phyloP scores from a whole-genome alignment of 352 stramenopile genomes.

The Pythium oligandrum region DNA sequence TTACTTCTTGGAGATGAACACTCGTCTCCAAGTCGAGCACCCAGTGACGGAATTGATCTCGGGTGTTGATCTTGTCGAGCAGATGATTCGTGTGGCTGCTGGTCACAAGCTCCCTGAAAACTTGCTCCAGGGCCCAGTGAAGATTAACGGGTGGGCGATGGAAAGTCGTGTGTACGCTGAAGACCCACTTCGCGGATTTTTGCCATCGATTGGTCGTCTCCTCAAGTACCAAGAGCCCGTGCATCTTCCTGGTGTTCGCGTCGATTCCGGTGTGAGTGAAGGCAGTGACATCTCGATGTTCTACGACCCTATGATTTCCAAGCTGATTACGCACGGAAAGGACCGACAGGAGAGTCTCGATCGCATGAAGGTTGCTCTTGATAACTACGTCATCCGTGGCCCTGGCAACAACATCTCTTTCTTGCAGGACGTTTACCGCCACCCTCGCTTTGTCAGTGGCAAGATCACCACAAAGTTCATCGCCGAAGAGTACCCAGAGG shows the following conservation, averaged over 20 bases:
- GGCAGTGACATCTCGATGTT: slow-evolving; percentile 90
- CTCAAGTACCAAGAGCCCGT: slow-evolving; percentile 90
- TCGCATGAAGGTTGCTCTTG: slow-evolving; percentile 77
- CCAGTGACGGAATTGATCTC: slow-evolving; percentile 91
- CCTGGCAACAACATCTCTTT: slow-evolving; percentile 95
- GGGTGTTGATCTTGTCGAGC: slow-evolving; percentile 88
- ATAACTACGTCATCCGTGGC: slow-evolving; percentile 92
- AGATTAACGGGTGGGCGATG: slow-evolving; percentile 87
- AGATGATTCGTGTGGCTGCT: slow-evolving; percentile 91
- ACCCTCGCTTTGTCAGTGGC: slow-evolving; percentile 87
- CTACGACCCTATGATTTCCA: slow-evolving; percentile 94
- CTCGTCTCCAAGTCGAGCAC: slow-evolving; percentile 92
- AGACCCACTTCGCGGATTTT: slow-evolving; percentile 91
- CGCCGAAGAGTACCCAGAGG: slow-evolving; percentile 92
- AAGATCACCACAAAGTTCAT: slow-evolving; percentile 98
- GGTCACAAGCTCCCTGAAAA: slow-evolving; percentile 91
- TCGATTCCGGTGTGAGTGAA: slow-evolving; percentile 88
- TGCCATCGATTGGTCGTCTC: slow-evolving; percentile 93
- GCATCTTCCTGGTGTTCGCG: slow-evolving; percentile 62
- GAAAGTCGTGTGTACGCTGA: slow-evolving; percentile 94
- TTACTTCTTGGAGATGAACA: slow-evolving; percentile 98
- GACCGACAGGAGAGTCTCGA: slow-evolving; percentile 80
- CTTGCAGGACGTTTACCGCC: slow-evolving; percentile 89
- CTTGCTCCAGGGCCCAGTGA: slow-evolving; percentile 85
- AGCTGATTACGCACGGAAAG: slow-evolving; percentile 90